Base-by-base conservation (phyloP, 208 protist genomes). In the Porcisia hertigi region DNA sequence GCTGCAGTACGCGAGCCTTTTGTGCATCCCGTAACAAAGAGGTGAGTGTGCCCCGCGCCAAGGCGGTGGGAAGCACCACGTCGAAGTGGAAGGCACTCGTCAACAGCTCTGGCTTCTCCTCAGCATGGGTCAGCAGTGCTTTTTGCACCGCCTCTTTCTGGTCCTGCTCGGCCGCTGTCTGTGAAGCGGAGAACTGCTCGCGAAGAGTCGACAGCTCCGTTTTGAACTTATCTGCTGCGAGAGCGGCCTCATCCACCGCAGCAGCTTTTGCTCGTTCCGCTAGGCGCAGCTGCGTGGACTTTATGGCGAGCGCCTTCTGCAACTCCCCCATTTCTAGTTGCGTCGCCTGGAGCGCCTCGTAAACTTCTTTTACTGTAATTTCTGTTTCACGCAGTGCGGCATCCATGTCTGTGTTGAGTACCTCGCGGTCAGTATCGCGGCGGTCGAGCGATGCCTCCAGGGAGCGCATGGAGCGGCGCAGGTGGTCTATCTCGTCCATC, bases 321-420 rank as follows among this genome's bases (percentile, higher is more conserved):
- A 71, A 66, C 30, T 36, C 52, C 77, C 79, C 58, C 45, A 57
- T 59, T 49, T 89, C 76, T 47, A 69, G 63, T 62, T 80, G 75
- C 30, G 71, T 69, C n/a, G 60, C 58, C 53, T 93, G 79, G 43
- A 94, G 70, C 14, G 88, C 87, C 18, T 49, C 75, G 75, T 92
- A 89, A 23, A 92, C 71, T 6, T 82, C 84, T 49, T 83, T 79
- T 47, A 95, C 77, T 23, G 89, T 94, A 23, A 47, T 30, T 54
- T 91, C 89, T 9, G 92, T 91, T 25, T 92, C 92, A 30, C 86
- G 80, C 45, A 96, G 77, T 9, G 82, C 86, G 0, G 43, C 57
- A 11, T 86, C 84, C 18, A 90, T 78, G 25, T 88, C 80, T 36
- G 58, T 69, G 73, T 92, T 81, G 4, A 83, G 49, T 5, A 65